These are phyloP conservation scores for Ampelocalamus luodianensis DNA, from an alignment of 176 grass and related monocot species.

Conservation along the genomic window DNA sequence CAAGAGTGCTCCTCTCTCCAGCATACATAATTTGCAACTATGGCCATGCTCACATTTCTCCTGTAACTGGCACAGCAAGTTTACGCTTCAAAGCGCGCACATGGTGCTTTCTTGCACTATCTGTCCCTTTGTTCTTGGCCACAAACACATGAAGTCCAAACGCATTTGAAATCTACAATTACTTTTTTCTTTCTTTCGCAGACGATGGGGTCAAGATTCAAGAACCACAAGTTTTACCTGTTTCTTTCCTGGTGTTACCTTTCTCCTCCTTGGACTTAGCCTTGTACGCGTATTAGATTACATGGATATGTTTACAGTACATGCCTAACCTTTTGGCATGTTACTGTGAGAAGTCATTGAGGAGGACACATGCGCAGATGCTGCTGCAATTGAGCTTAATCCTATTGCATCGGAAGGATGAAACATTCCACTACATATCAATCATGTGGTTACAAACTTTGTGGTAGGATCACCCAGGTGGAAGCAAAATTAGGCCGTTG, in stretches of 20 bases:
- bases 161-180: neutral
- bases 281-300: neutral
- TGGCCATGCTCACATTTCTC: neutral
- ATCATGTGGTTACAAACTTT: conserved; percentile 49
- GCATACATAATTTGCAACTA: neutral
- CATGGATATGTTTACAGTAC: conserved; percentile 2
- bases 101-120: conserved; percentile 8
- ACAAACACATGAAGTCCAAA: neutral
- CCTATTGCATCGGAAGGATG: conserved; percentile 7
- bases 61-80: neutral
- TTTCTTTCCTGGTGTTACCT: conserved; percentile 19
- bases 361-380: neutral
- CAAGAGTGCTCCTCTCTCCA: neutral
- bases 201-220: conserved; percentile 6
- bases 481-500: conserved; percentile 44
- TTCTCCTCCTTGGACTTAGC: conserved; percentile 37
- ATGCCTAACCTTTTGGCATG: conserved; percentile 28
- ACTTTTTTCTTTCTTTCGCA: neutral
- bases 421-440: conserved; percentile 38
- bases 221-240: neutral
- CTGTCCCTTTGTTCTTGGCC: conserved; percentile 58
- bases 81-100: neutral
- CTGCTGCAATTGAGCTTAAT: neutral
- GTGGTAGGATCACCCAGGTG: conserved; percentile 7
- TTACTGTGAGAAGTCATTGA: conserved; percentile 36